These are phyloP conservation scores for Ammopiptanthus mongolicus DNA, from an alignment of 306 rosid species.

Conservation along the genomic window DNA sequence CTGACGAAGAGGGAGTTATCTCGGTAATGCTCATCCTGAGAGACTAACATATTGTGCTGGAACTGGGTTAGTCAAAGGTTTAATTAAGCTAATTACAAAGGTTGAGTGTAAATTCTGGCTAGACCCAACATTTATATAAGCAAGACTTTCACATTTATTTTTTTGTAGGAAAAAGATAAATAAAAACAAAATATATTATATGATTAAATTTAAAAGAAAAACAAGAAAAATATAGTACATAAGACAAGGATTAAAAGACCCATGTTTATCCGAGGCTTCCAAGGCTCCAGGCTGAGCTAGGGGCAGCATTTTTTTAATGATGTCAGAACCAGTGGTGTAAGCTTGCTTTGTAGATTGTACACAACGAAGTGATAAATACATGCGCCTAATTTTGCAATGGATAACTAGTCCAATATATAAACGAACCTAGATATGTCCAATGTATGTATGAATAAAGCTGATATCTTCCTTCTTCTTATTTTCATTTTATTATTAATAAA, in stretches of 20 bases:
- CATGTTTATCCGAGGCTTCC: background rate
- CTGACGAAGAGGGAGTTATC: too few relatives aligned
- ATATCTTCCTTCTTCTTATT: background rate
- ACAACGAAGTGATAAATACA: background rate
- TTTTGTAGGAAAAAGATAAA: background rate
- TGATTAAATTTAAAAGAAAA: background rate
- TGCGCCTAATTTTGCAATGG: background rate
- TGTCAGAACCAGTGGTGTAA: background rate
- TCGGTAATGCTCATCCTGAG: background rate
- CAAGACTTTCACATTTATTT: background rate
- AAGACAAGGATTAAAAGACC: background rate
- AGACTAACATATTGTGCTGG: background rate
- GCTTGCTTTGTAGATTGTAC: background rate
- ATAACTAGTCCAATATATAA: background rate
- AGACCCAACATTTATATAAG: background rate
- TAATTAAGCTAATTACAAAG: background rate
- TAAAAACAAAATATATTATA: background rate
- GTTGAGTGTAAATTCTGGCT: background rate
- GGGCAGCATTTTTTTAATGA: background rate
- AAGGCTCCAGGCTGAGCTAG: background rate
- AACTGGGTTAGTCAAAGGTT: background rate
- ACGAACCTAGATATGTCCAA: background rate
- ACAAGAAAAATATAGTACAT: background rate
- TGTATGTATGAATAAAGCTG: background rate
- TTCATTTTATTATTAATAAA: background rate